Base-by-base conservation (phyloP, 2,329 filamentous ascomycete species). In the Alternaria gansuensis region DNA sequence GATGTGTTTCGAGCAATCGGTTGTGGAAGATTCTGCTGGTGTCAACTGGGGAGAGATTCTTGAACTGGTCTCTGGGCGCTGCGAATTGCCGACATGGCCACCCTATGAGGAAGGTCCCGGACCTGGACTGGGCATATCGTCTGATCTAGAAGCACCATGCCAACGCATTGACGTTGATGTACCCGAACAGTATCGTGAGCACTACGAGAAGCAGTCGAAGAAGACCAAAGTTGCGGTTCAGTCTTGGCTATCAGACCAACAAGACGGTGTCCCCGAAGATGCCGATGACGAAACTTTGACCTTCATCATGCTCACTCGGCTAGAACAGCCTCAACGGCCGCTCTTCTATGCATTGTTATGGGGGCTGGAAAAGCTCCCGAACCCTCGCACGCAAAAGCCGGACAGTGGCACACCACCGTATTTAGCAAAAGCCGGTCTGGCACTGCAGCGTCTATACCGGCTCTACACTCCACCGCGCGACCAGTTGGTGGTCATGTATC, bases 1-100 rank as follows among this genome's bases (percentile, higher is more conserved):
- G 55, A 91, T 97, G 83, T 98, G 94, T 73, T 86, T 89, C 45
- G 82, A 79, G 11, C 75, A 74, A 7, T 77, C 78, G 1, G 53
- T 71, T 3, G 62, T 64, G 7, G 62, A 70, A 26, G 85, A 89
- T 14, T 70, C 79, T 48, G 78, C 84, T 62, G 93, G 93, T 2
- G 83, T 97, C 29, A 95, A 92, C 62, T 99, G 94, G 94, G 94
- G 95, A 9, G 94, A 98, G 74, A 93, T 98, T 11, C 80, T 99
- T 24, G 95, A 99, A 77, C 88, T 93, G 74, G 93, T 97, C 11
- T 95, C 92, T 64, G 94, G 94, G 17, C 88, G 94, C 54, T 87
- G 92, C 59, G 92, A 96, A 67, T 83, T 97, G 51, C 93, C 94
- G 0, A 80, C 84, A 14, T 97, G 94, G 94, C 94, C 94, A 23